Conservation (phyloP, 805 yeast species). For the Saturnispora sekii region DNA sequence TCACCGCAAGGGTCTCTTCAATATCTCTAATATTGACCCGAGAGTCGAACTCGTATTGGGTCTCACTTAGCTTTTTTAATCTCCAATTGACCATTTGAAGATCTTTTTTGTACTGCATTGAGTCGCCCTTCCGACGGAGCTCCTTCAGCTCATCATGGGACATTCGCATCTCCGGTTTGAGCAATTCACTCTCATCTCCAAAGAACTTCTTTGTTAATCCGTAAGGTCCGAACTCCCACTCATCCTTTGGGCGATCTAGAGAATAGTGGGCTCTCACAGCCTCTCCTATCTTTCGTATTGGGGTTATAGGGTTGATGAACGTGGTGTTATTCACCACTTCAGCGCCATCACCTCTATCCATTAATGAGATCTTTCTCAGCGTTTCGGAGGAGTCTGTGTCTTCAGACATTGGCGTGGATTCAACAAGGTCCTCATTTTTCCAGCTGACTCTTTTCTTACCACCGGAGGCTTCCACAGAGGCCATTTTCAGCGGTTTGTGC, state of each 20-base stretch:
- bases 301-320: neutral
- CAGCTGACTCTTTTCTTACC: too few species aligned
- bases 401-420: neutral
- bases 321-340: neutral
- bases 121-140: neutral
- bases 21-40: neutral
- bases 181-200: slow-evolving; percentile 4
- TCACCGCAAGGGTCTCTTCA: slow-evolving; percentile 14
- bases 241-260: neutral
- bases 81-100: neutral
- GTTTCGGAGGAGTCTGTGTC: neutral
- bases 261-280: neutral
- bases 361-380: neutral
- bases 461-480: too few species aligned
- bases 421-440: too few species aligned
- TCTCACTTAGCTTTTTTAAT: slow-evolving; percentile 1
- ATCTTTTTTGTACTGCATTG: neutral
- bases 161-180: slow-evolving; percentile 1
- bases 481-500: too few species aligned
- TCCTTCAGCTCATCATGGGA: neutral
- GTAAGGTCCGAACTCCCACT: slow-evolving; percentile 1
- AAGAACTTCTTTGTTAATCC: slow-evolving; percentile 1
- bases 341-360: neutral
- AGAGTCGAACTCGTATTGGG: neutral
- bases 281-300: neutral